Evolutionary conservation across 305 asterid genomes (phyloP).

Genomic region (Stenogyne calaminthoides): DNA sequence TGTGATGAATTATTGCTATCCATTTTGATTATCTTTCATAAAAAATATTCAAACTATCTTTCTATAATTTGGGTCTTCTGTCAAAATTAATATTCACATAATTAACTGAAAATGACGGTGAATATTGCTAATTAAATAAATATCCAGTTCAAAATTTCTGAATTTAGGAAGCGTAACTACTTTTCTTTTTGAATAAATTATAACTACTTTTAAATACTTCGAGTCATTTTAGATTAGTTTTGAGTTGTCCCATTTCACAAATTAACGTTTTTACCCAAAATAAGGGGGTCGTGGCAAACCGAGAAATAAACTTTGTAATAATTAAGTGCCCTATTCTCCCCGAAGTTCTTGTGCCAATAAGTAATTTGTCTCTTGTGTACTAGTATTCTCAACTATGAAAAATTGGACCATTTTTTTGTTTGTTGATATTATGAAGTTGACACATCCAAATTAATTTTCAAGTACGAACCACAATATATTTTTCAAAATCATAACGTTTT

Average conservation of each 20-base stretch:
- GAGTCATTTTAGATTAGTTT: neutral
- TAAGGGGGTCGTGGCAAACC: no score
- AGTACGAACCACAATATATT: no score
- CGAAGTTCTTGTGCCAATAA: neutral
- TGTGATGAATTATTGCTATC: constrained; percentile 11
- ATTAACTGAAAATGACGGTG: neutral
- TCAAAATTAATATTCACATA: neutral
- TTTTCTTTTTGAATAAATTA: neutral
- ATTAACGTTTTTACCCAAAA: neutral
- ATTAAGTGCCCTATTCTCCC: neutral
- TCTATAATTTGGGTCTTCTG: neutral
- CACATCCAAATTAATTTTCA: neutral
- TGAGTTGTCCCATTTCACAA: neutral
- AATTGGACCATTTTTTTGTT: neutral
- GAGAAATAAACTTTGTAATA: no score
- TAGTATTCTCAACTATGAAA: neutral
- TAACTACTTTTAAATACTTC: neutral
- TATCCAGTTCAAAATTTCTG: neutral
- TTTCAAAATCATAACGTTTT: no score
- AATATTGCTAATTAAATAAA: neutral
- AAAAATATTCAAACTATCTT: neutral
- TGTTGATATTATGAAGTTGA: neutral
- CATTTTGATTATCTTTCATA: constrained; percentile 10
- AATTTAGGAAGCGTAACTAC: neutral
- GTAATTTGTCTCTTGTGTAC: neutral